These are phyloP conservation scores for Datisca glomerata DNA, from an alignment of 306 rosid species.

Conservation along the genomic window DNA sequence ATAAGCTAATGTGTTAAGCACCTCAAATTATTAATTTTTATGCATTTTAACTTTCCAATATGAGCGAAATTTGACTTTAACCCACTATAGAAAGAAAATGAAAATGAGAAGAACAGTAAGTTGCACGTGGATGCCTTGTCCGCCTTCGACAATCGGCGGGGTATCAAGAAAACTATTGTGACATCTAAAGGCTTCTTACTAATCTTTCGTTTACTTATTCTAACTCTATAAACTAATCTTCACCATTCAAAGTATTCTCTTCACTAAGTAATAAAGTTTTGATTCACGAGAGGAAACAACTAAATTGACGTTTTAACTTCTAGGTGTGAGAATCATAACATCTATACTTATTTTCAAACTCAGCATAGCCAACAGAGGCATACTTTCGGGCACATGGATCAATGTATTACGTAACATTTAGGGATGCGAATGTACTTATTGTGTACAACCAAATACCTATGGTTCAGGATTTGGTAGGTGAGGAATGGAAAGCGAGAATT, in stretches of 20 bases:
- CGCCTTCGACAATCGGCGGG: too few relatives aligned
- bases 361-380: slow-evolving; percentile 3
- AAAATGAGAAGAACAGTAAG: too few relatives aligned
- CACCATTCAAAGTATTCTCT: neutral
- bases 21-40: too few relatives aligned
- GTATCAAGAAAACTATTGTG: too few relatives aligned
- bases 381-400: slow-evolving; percentile 1
- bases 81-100: too few relatives aligned
- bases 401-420: neutral
- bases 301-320: neutral
- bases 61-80: too few relatives aligned
- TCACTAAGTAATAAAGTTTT: slow-evolving; percentile 2
- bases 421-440: neutral
- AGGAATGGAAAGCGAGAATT: neutral
- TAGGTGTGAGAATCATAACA: slow-evolving; percentile 1
- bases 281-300: neutral
- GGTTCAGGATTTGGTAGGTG: neutral
- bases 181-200: too few relatives aligned
- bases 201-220: neutral
- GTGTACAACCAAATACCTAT: neutral
- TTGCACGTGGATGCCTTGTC: too few relatives aligned
- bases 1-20: too few relatives aligned
- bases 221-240: neutral
- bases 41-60: too few relatives aligned
- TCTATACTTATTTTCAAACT: slow-evolving; percentile 5